Conservation (phyloP, 805 yeast species). For the Ogataea parapolymorpha region DNA sequence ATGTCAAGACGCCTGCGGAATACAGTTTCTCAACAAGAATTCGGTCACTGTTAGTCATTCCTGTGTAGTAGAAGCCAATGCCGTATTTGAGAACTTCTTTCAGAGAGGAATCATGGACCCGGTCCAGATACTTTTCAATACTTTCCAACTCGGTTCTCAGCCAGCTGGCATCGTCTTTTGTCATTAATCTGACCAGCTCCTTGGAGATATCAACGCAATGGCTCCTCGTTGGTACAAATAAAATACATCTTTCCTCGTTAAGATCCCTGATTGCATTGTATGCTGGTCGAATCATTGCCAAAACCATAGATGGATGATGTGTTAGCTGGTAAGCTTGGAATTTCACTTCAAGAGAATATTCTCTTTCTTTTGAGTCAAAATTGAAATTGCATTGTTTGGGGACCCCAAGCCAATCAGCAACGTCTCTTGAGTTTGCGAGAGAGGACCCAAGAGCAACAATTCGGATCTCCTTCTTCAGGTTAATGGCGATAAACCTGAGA, state of each 20-base stretch:
- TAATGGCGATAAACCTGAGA: constrained; percentile 65
- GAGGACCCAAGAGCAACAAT: constrained; percentile 70
- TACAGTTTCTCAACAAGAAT: constrained; percentile 53
- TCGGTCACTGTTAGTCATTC: constrained; percentile 56
- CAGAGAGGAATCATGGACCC: constrained; percentile 46
- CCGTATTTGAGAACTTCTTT: constrained; percentile 49
- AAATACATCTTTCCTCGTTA: constrained; percentile 33
- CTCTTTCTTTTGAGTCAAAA: constrained; percentile 62
- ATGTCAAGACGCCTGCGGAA: constrained; percentile 45
- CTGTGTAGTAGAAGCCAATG: constrained; percentile 57
- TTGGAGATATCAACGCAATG: constrained; percentile 51
- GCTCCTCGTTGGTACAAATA: constrained; percentile 58
- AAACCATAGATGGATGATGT: constrained; percentile 51
- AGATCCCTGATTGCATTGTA: constrained; percentile 39
- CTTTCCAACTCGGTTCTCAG: constrained; percentile 38
- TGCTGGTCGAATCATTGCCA: constrained; percentile 49
- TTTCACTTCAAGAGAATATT: constrained; percentile 54
- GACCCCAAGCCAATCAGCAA: constrained; percentile 87
- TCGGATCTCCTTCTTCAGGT: constrained; percentile 55
- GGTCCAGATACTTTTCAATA: constrained; percentile 39
- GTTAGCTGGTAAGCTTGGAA: constrained; percentile 45
- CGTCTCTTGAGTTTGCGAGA: constrained; percentile 68
- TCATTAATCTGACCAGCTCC: constrained; percentile 37
- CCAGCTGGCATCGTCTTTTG: constrained; percentile 37
- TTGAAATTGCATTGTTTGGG: constrained; percentile 59